Percentiles rank a stretch among this genome's conserved stretches.
These are phyloP conservation scores for Russula dissimulans DNA, from an alignment of 768 basidiomycete genomes.

Conservation along the genomic window DNA sequence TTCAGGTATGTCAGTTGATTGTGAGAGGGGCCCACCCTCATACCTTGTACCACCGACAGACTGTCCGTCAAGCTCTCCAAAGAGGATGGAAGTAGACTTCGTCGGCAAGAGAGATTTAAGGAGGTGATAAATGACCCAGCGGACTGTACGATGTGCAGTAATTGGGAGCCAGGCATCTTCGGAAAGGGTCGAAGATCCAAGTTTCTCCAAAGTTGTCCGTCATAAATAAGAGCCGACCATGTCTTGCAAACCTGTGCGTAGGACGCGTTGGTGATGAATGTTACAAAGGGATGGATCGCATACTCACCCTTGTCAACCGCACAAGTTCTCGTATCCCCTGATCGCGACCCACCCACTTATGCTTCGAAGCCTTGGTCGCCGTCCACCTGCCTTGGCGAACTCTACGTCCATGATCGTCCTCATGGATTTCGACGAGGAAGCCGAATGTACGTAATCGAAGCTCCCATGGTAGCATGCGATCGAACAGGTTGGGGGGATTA, in stretches of 20 bases:
- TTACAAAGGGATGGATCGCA: background rate
- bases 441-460: slow-evolving; percentile 52
- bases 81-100: slow-evolving; percentile 37
- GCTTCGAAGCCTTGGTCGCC: slow-evolving; percentile 47
- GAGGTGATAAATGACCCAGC: slow-evolving; percentile 57
- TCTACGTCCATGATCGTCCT: slow-evolving; percentile 44
- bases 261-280: background rate
- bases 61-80: slow-evolving; percentile 45
- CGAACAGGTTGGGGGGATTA: slow-evolving; percentile 48
- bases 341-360: slow-evolving; percentile 68
- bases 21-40: slow-evolving; percentile 31
- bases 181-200: slow-evolving; percentile 60
- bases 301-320: slow-evolving; percentile 66
- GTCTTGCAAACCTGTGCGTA: slow-evolving; percentile 56
- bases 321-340: slow-evolving; percentile 71
- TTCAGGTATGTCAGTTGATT: slow-evolving; percentile 67
- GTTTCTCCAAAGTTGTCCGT: slow-evolving; percentile 78
- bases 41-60: slow-evolving; percentile 38
- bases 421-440: slow-evolving; percentile 47
- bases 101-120: slow-evolving; percentile 58
- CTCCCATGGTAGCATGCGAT: slow-evolving; percentile 63
- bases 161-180: slow-evolving; percentile 38
- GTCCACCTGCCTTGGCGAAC: slow-evolving; percentile 48
- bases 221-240: slow-evolving; percentile 69
- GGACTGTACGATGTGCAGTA: slow-evolving; percentile 42